Evolutionary conservation across 73 alveolate genomes (phyloP), one percentile per base, ranked within the genome.

Genomic region (Breviolum minutum): DNA sequence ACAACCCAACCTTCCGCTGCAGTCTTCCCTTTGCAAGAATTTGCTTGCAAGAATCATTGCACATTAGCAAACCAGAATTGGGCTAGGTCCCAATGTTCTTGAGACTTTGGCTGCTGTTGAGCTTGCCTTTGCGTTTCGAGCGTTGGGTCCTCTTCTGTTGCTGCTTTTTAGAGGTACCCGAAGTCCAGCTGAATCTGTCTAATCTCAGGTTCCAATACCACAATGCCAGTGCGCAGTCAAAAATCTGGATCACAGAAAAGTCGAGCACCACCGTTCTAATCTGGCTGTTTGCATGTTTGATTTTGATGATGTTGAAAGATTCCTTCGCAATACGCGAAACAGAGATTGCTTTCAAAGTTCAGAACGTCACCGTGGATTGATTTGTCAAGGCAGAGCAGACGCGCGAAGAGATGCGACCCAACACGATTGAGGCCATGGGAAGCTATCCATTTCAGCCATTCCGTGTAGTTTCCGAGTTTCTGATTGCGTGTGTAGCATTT

Each of bases 371-470:
- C 0, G 54, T 40, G 54, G 54, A 40, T 40, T 40, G 54, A 40
- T 0, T 40, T 40, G 54, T 16, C 62, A 30, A 85, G 98, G 98
- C 98, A 60, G 98, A 92, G 54, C 91, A 92, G 70, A 30, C 87
- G 22, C 89, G 98, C 64, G 98, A 92, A 92, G 98, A 92, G 98
- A 61, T 92, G 98, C 98, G 98, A 48, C 91, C 98, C 60, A 92
- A 92, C 62, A 63, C 98, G 62, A 81, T 92, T 60, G 98, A 92
- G 98, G 96, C 86, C 9, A 11, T 14, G 54, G 40, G 68, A 7
- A 14, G 63, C 60, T 63, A 8, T 79, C n/a, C 87, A 40, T 40
- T 40, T 40, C 54, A 40, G 54, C 54, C 54, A 40, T 40, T 40
- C 54, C 54, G 54, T 40, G 54, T 40, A 40, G 54, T 40, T 40